Evolutionary conservation across 306 rosid species (phyloP).

Genomic region (Rosa lucieae): DNA sequence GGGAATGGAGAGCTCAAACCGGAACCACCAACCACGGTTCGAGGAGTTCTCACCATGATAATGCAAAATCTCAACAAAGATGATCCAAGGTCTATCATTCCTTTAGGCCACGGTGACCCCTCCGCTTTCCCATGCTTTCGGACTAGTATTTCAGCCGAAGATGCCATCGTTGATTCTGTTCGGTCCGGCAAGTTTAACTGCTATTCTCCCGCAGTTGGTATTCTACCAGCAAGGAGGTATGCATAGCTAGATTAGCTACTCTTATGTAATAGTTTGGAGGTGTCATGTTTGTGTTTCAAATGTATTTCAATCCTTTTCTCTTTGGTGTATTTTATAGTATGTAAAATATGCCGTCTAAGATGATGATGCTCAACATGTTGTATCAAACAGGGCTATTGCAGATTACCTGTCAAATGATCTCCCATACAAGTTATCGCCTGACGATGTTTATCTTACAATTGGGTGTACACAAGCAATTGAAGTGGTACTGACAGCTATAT

Average conservation of each 20-base stretch:
- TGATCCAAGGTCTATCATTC: conserved; percentile 15
- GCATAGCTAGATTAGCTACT: neutral
- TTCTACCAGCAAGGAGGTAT: conserved; percentile 30
- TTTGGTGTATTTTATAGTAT: neutral
- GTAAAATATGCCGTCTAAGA: too few relatives aligned
- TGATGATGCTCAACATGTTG: neutral
- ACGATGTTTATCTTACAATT: conserved; percentile 28
- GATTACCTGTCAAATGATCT: conserved; percentile 34
- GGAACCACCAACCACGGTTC: conserved; percentile 2
- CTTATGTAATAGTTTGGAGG: neutral
- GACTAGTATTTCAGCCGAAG: conserved; percentile 20
- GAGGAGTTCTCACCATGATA: conserved; percentile 1
- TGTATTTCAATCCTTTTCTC: neutral
- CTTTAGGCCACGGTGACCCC: conserved; percentile 39
- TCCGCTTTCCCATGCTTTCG: conserved; percentile 31
- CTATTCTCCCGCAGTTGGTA: conserved; percentile 17
- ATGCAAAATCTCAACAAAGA: conserved; percentile 7
- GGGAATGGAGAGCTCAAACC: neutral
- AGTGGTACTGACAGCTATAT: conserved; percentile 9
- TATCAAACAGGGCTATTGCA: conserved; percentile 38
- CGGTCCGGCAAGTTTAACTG: conserved; percentile 25
- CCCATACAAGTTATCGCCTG: conserved; percentile 20
- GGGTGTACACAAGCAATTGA: conserved; percentile 39
- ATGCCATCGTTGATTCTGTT: conserved; percentile 31
- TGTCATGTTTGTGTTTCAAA: neutral